Base-by-base conservation (phyloP, 1,284 basidiomycete species). In the Tremellales sp. region DNA sequence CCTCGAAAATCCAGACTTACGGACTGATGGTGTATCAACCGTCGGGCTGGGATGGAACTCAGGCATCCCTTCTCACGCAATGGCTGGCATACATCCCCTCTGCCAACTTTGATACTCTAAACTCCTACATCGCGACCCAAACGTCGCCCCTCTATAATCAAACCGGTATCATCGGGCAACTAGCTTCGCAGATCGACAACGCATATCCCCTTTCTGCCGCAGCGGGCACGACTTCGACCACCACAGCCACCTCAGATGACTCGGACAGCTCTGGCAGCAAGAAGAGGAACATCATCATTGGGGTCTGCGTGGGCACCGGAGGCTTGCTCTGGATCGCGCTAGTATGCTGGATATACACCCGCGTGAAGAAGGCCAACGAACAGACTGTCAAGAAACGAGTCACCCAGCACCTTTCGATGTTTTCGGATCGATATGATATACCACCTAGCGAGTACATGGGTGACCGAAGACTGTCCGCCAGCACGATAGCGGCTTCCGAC, bases 341-440 rank as follows among this genome's bases (percentile, higher is more conserved):
- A 19, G 63, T 71, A 31, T 64, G 59, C 48, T 74, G 70, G 70
- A 67, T 74, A 49, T 74, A 72, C 61, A 63, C 66, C 41, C 62
- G 69, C 24, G 62, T 72, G 48, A 70, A 69, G 60, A 58, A 61
- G 16, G 61, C 61, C 40, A 72, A 73, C 53, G 70, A 73, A 35
- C 64, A 61, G 26, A 63, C 61, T 21, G 65, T 73, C 13, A 68
- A 73, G 57, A 67, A 64, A 52, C 63, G 71, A 25, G 45, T 73
- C 21, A 72, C 71, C 1, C 70, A 73, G 54, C 70, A 72, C 57
- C 68, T 71, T 67, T 68, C 68, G n/a, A 63, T 68, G 63, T 71
- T 69, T 47, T 61, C 61, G 9, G 50, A 48, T 36, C 54, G 55
- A 35, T 49, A 54, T 47, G 47, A 43, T 13, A 42, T 49, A 34